Conservation (phyloP, 805 yeast genomes). For the Saccharomycopsis sp. region DNA sequence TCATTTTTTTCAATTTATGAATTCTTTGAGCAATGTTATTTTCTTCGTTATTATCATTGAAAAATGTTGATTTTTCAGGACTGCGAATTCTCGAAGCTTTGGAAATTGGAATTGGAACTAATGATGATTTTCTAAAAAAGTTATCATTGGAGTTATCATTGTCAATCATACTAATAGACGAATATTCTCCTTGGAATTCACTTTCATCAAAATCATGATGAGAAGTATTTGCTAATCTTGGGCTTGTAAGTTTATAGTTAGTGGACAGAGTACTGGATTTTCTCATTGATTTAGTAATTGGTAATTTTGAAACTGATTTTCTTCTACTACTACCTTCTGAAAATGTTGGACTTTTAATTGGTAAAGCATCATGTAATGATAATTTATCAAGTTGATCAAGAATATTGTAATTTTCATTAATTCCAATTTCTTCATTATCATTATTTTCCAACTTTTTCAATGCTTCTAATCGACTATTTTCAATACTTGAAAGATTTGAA, state of each 20-base stretch:
- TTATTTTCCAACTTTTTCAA: slow-evolving; percentile 10
- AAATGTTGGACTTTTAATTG: neutral
- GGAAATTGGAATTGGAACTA: slow-evolving; percentile 11
- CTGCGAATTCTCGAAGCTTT: slow-evolving; percentile 6
- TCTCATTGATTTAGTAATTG: no score
- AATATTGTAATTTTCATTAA: neutral
- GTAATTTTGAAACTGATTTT: no score
- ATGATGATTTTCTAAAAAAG: slow-evolving; percentile 6
- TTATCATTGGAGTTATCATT: no score
- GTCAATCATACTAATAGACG: no score
- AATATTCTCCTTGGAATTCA: no score
- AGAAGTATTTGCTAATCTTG: no score
- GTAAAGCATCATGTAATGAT: slow-evolving; percentile 7
- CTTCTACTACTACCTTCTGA: no score
- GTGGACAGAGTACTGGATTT: no score
- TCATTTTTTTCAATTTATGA: slow-evolving; percentile 7
- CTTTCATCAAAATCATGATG: no score
- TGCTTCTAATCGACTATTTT: slow-evolving; percentile 12
- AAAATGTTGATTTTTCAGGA: slow-evolving; percentile 4
- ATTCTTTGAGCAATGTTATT: slow-evolving; percentile 9
- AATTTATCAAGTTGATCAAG: slow-evolving; percentile 2
- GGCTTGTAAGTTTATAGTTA: no score
- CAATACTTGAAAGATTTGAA: slow-evolving; percentile 2
- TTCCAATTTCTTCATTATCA: neutral
- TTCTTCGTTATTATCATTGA: neutral